phyloP scores from a whole-genome alignment of 2,329 filamentous ascomycete species.

The Fusarium circinatum region DNA sequence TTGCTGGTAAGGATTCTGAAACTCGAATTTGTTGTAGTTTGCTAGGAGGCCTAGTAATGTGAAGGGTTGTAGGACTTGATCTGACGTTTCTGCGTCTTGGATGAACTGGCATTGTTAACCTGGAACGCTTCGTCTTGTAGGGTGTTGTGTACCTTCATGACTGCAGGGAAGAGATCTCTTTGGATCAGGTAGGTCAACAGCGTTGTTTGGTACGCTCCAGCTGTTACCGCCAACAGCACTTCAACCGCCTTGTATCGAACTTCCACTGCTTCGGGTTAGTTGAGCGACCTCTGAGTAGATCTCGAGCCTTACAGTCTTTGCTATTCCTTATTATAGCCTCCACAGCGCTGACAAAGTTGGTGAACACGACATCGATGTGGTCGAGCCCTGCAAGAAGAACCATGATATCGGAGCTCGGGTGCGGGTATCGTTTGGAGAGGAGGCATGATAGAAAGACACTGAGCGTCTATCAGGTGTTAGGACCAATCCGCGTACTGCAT shows the following conservation, averaged over 20 bases:
- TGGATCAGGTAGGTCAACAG: conserved; percentile 95
- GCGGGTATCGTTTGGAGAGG: conserved; percentile 90
- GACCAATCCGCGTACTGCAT: conserved; percentile 50
- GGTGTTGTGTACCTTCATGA: conserved; percentile 80
- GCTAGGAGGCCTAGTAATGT: conserved; percentile 85
- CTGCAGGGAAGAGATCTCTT: conserved; percentile 88
- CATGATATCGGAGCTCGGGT: conserved; percentile 95
- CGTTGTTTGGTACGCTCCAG: conserved; percentile 95
- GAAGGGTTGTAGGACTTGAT: conserved; percentile 77
- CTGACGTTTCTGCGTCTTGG: conserved; percentile 76
- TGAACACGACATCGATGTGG: conserved; percentile 85
- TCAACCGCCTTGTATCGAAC: conserved; percentile 83
- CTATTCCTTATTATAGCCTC: conserved; percentile 86
- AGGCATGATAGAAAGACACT: conserved; percentile 86
- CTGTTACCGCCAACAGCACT: conserved; percentile 83
- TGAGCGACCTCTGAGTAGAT: not conserved
- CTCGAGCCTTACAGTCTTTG: conserved; percentile 66
- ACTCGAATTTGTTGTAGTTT: conserved; percentile 99
- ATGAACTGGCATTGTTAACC: conserved; percentile 68
- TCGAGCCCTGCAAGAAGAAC: conserved; percentile 88
- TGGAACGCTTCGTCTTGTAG: not conserved
- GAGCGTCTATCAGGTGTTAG: conserved; percentile 72
- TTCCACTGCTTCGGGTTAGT: conserved; percentile 65
- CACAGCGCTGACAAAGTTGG: conserved; percentile 85
- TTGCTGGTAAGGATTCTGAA: conserved; percentile 94